These are phyloP conservation scores for Rhynchosporium graminicola DNA, from an alignment of 2,329 filamentous ascomycete species.

Conservation along the genomic window DNA sequence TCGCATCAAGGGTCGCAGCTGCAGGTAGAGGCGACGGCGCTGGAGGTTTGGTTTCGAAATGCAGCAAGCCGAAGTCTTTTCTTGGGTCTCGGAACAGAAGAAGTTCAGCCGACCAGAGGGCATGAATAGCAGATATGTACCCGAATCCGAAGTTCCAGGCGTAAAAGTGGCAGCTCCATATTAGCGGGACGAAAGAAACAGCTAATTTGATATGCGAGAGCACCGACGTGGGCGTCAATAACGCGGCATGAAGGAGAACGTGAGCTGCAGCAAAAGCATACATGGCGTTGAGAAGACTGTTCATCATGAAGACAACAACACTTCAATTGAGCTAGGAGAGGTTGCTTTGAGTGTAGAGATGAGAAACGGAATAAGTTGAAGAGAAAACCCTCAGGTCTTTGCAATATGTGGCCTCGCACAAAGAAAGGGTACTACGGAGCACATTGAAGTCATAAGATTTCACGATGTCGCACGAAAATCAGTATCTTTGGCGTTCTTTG, in stretches of 20 bases:
- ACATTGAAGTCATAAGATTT: conserved; percentile 4
- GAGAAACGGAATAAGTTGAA: background rate
- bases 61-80: conserved; percentile 18
- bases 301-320: background rate
- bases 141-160: conserved; percentile 20
- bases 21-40: background rate
- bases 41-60: background rate
- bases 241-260: conserved; percentile 15
- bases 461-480: background rate
- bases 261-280: conserved; percentile 13
- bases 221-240: conserved; percentile 22
- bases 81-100: conserved; percentile 20
- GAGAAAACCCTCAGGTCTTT: background rate
- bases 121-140: conserved; percentile 11
- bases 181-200: conserved; percentile 17
- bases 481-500: background rate
- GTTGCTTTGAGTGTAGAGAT: background rate
- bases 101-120: conserved; percentile 23
- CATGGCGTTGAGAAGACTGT: conserved; percentile 2
- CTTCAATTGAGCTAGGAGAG: background rate
- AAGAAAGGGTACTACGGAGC: background rate
- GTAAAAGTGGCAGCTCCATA: conserved; percentile 21
- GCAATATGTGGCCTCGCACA: conserved; percentile 7
- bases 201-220: conserved; percentile 19
- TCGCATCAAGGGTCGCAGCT: background rate